phyloP scores from a whole-genome alignment of 139 green algal genomes.

The Auxenochlorella protothecoides region DNA sequence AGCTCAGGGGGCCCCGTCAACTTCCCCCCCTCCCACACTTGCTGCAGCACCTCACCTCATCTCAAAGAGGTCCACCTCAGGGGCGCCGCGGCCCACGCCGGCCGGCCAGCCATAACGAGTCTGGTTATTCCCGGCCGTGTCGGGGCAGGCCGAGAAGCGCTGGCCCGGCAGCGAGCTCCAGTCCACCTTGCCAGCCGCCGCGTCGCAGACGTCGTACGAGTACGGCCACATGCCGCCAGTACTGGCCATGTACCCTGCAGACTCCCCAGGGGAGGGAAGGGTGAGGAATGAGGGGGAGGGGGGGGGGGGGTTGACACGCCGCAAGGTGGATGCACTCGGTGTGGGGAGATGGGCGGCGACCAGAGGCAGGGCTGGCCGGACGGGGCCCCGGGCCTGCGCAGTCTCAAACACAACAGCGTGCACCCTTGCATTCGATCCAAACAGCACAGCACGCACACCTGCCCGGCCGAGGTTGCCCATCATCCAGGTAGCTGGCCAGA shows the following conservation, averaged over 20 bases:
- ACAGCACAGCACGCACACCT: too few species aligned
- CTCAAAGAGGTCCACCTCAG: constrained; percentile 46
- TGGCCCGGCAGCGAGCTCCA: constrained; percentile 9
- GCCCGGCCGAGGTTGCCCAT: constrained; percentile 41
- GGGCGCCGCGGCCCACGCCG: constrained; percentile 19
- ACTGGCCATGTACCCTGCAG: constrained; percentile 21
- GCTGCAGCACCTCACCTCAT: constrained; percentile 4
- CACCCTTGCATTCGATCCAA: too few species aligned
- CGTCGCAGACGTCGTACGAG: constrained; percentile 31
- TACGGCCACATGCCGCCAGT: constrained; percentile 36
- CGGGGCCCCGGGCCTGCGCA: too few species aligned
- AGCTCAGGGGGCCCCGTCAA: too few species aligned
- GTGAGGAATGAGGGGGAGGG: too few species aligned
- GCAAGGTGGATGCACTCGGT: too few species aligned
- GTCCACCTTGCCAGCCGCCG: constrained; percentile 2
- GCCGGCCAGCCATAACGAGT: constrained; percentile 6
- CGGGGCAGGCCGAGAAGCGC: constrained; percentile 7
- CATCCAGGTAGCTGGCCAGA: constrained; percentile 34
- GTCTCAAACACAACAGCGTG: too few species aligned
- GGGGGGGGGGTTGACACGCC: too few species aligned
- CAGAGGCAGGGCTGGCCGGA: too few species aligned
- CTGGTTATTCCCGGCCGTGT: not conserved
- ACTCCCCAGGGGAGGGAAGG: too few species aligned
- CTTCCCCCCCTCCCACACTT: not conserved
- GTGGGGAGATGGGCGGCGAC: too few species aligned